Evolutionary conservation across 2,329 filamentous ascomycete species (phyloP), one percentile per base, ranked within the genome.

Genomic region (Ophiostoma triangulosporum): DNA sequence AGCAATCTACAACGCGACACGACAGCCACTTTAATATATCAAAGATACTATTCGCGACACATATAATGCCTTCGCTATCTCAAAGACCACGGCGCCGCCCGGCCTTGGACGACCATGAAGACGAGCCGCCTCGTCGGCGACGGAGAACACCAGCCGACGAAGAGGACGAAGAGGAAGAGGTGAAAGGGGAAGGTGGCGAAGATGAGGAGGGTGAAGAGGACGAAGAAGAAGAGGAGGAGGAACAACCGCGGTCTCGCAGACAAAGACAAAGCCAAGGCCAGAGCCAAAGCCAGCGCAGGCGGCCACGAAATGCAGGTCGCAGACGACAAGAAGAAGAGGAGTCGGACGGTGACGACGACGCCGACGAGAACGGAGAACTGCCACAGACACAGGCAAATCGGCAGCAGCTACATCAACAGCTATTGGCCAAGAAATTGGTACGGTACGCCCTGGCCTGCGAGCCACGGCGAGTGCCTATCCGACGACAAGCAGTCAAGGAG

Each of bases 361-460:
- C 29, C 11, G 50, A 52, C 6, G 51, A 55, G 1, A 51, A 52
- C 3, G 51, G 36, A 15, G 48, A 24, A 11, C 22, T 9, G 40
- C 35, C n/a, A 17, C 56, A 3, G 36, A 52, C 53, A 2, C 56
- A 60, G 33, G 48, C 36, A 4, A 45, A 56, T 35, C 54, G 58
- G 1, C n/a, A 66, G 63, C 20, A 66, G 64, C n/a, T 69, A 63
- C 31, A 70, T 67, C 36, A 75, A 33, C 68, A 73, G 4, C 75
- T 79, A 58, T 65, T 81, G 32, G 74, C 78, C 33, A 83, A 82
- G 66, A 83, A 81, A 62, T 66, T 86, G n/a, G 74, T 85, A n/a
- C 75, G 82, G 52, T 83, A 84, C 60, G 80, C 79, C 3, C 65
- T 86, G 24, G 78, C 81, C 4, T 84, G 81, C 65, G 81, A 86